Evolutionary conservation across 768 basidiomycete species (phyloP).

Genomic region (Tubosaeta brunneosetosa): DNA sequence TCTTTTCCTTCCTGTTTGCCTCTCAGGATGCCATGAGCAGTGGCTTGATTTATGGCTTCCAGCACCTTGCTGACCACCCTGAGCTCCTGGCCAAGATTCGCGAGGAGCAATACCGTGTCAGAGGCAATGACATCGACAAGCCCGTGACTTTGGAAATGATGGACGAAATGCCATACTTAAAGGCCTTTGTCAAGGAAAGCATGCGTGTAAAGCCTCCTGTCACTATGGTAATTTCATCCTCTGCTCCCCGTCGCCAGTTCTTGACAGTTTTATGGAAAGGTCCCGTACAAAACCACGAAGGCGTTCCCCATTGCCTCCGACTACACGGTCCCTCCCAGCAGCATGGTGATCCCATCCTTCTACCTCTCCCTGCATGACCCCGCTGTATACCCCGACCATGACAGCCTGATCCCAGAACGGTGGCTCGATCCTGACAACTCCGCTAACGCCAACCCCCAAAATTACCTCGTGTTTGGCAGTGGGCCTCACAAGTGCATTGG

Average conservation of each 20-base stretch:
- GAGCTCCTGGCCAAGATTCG: constrained; percentile 83
- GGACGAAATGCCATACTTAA: constrained; percentile 89
- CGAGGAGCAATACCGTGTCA: constrained; percentile 83
- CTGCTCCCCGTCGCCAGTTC: not conserved
- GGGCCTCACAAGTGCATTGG: constrained; percentile 94
- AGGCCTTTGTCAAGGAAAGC: constrained; percentile 91
- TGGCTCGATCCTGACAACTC: constrained; percentile 82
- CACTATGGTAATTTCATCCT: constrained; percentile 65
- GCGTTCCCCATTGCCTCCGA: constrained; percentile 88
- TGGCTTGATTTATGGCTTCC: constrained; percentile 93
- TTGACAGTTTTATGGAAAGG: constrained; percentile 40
- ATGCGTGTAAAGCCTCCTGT: constrained; percentile 91
- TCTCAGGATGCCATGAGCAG: constrained; percentile 98
- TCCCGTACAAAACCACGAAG: constrained; percentile 89
- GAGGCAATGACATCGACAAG: constrained; percentile 69
- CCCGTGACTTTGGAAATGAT: constrained; percentile 84
- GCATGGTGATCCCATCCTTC: constrained; percentile 94
- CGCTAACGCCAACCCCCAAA: constrained; percentile 83
- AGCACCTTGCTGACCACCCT: constrained; percentile 91
- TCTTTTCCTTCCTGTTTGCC: constrained; percentile 95
- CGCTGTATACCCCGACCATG: constrained; percentile 81
- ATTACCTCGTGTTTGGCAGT: constrained; percentile 93
- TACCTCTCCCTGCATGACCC: constrained; percentile 92
- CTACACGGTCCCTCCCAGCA: constrained; percentile 86
- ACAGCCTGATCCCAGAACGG: constrained; percentile 78